These are phyloP conservation scores for Stereocaulon alpinum DNA, from an alignment of 495 filamentous ascomycete species.

Conservation along the genomic window DNA sequence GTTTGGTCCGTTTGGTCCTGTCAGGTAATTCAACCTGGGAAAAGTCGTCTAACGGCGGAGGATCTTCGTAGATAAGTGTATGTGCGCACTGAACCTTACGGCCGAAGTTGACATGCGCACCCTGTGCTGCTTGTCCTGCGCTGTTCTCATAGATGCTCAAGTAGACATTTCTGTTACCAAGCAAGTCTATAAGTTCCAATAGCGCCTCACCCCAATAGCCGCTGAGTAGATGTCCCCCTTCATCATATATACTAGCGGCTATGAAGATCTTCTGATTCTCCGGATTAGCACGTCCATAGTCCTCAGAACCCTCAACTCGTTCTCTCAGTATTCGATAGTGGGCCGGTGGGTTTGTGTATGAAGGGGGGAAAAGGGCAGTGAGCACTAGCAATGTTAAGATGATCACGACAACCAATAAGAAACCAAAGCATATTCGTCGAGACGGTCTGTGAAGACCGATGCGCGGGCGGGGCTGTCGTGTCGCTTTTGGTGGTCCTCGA, in stretches of 20 bases:
- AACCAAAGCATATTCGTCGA: constrained; percentile 55
- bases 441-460: constrained; percentile 8
- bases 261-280: constrained; percentile 63
- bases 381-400: constrained; percentile 49
- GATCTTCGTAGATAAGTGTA: constrained; percentile 43
- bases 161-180: constrained; percentile 43
- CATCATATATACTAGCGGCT: constrained; percentile 63
- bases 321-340: constrained; percentile 39
- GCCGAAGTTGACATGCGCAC: constrained; percentile 35
- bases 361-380: constrained; percentile 46
- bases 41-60: constrained; percentile 42
- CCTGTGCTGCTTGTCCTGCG: constrained; percentile 41
- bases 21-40: constrained; percentile 49
- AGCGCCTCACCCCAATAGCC: constrained; percentile 59
- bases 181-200: constrained; percentile 49
- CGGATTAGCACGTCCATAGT: constrained; percentile 50
- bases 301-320: constrained; percentile 27
- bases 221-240: constrained; percentile 42
- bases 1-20: constrained; percentile 52
- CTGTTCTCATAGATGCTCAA: constrained; percentile 62
- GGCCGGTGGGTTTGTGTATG: constrained; percentile 45
- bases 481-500: not conserved
- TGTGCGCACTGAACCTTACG: constrained; percentile 39
- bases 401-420: constrained; percentile 52
- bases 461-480: constrained; percentile 1